Base-by-base conservation (phyloP, 1,284 basidiomycete species). In the Naganishia cerealis region DNA sequence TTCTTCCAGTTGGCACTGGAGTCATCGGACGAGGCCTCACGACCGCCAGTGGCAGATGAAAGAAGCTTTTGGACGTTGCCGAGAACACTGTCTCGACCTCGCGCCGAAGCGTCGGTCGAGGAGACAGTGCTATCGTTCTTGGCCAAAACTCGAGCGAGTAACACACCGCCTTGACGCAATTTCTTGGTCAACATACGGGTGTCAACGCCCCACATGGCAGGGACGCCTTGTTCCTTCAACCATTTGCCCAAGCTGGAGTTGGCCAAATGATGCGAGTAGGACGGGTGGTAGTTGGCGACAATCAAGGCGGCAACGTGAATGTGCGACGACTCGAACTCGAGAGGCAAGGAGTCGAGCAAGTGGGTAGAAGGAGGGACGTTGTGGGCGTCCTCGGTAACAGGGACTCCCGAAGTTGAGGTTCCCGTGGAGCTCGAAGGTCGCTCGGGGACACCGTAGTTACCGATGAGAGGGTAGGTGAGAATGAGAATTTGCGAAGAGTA, bases 401-500 rank as follows among this genome's bases (percentile, higher is more conserved):
- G 76, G 52, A 75, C 67, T n/a, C 67, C 58, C 62, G 68, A 68
- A 13, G 85, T 80, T 55, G 83, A 79, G 58, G 82, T 77, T 71
- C 82, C 75, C 62, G 75, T 72, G 50, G 83, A 82, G 59, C 75
- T 71, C 33, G 74, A 72, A 54, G 81, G 79, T 52, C 94, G 88
- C 71, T 85, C 85, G 66, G 96, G 96, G n/a, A 99, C 94, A 80
- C 96, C 96, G 78, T 99, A 99, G 81, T 98, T 98, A 67, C 96
- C 96, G 73, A 98, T 85, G 74, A 99, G 85, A 5, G 96, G 96
- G 83, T 97, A 99, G 6, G 96, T 99, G 73, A 99, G 86, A 70
- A 99, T 89, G 70, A 99, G 88, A 77, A 99, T 99, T 82, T 99
- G 96, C 61, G 94, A 94, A 80, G 95, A 90, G 82, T 99, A 99